phyloP scores from a whole-genome alignment of 202 grass and related monocot species.

The Hordeum pubiflorum region DNA sequence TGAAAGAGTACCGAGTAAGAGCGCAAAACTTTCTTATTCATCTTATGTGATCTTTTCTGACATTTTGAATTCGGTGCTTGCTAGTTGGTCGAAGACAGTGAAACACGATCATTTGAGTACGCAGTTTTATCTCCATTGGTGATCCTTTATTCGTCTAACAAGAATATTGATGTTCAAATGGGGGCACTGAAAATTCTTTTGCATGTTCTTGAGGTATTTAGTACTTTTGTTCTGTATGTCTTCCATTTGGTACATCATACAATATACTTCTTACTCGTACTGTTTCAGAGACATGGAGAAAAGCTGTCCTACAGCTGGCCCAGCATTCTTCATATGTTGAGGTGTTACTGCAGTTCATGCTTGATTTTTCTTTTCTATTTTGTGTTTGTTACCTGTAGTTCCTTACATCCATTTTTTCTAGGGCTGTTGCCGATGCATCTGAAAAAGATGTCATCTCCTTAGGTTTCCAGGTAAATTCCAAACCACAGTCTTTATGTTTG shows the following conservation, averaged over 20 bases:
- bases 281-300: slow-evolving; percentile 91
- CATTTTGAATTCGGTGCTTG: slow-evolving; percentile 27
- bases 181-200: slow-evolving; percentile 87
- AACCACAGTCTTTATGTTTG: slow-evolving; percentile 10
- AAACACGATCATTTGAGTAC: slow-evolving; percentile 80
- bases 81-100: slow-evolving; percentile 60
- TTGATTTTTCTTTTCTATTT: slow-evolving; percentile 20
- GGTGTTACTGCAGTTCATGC: slow-evolving; percentile 44
- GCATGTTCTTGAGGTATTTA: slow-evolving; percentile 93
- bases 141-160: slow-evolving; percentile 78
- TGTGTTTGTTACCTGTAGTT: slow-evolving; percentile 15
- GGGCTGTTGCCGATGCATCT: slow-evolving; percentile 72
- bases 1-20: slow-evolving; percentile 46
- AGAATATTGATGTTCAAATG: slow-evolving; percentile 79
- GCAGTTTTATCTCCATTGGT: slow-evolving; percentile 77
- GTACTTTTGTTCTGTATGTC: slow-evolving; percentile 35
- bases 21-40: slow-evolving; percentile 6
- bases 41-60: slow-evolving; percentile 34
- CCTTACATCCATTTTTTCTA: slow-evolving; percentile 40
- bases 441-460: slow-evolving; percentile 89
- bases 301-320: slow-evolving; percentile 86
- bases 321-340: slow-evolving; percentile 86
- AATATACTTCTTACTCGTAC: slow-evolving; percentile 27
- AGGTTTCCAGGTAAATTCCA: slow-evolving; percentile 87
- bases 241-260: slow-evolving; percentile 22